Evolutionary conservation across 495 filamentous ascomycete species (phyloP).

Genomic region (Parmelia sp.): DNA sequence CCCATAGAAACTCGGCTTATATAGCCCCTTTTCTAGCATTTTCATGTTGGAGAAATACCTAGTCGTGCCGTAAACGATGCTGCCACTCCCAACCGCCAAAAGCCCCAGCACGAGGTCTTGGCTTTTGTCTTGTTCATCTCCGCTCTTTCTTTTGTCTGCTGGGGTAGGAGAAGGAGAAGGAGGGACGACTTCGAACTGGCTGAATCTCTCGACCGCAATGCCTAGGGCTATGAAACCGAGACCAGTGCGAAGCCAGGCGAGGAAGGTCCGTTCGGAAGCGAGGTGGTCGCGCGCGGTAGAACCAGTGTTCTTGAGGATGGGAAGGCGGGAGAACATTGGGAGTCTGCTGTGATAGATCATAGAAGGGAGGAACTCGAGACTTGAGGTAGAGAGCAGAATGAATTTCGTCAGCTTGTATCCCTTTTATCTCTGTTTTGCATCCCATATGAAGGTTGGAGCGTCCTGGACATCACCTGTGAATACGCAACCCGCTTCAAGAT

Average conservation of each 20-base stretch:
- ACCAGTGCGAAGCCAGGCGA: conserved; percentile 49
- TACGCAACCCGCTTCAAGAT: no score
- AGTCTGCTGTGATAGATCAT: background rate
- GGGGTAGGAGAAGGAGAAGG: background rate
- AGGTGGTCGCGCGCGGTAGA: conserved; percentile 44
- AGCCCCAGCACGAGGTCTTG: background rate
- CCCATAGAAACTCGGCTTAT: background rate
- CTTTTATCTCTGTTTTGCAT: no score
- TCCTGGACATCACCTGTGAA: no score
- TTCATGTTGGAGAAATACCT: background rate
- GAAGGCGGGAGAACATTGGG: conserved; percentile 11
- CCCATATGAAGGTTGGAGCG: no score
- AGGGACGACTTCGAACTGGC: background rate
- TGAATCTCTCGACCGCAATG: conserved; percentile 33
- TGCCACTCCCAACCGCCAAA: background rate
- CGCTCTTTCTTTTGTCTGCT: background rate
- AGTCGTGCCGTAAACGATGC: background rate
- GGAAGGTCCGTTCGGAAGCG: conserved; percentile 50
- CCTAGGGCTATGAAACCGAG: conserved; percentile 49
- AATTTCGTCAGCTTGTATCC: no score
- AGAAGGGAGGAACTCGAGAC: no score
- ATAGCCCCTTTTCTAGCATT: background rate
- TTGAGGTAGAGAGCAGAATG: no score
- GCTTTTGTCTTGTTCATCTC: background rate
- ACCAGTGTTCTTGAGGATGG: conserved; percentile 32